Conservation (phyloP, 805 yeast species). For the Wickerhamiella alocasiicola region DNA sequence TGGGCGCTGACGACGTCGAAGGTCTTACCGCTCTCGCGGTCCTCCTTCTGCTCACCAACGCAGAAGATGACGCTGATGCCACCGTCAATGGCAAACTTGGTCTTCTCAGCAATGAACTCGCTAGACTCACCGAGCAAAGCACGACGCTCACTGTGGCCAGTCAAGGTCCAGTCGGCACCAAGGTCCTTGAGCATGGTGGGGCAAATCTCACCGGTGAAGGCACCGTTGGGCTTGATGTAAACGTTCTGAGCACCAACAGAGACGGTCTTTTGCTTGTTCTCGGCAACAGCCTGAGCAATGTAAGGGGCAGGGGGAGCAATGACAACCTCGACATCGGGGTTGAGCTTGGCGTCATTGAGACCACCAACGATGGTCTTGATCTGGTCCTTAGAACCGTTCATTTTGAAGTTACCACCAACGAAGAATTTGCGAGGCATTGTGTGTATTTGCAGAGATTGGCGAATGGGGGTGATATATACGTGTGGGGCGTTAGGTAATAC, state of each 20-base stretch:
- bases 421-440: constrained; percentile 77
- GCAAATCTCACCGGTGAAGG: constrained; percentile 94
- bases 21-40: constrained; percentile 81
- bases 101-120: constrained; percentile 84
- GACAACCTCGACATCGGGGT: constrained; percentile 78
- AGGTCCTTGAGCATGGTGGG: constrained; percentile 80
- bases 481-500: background rate
- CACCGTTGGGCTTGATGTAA: constrained; percentile 81
- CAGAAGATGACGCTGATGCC: constrained; percentile 89
- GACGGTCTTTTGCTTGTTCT: constrained; percentile 56
- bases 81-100: constrained; percentile 80
- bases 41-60: constrained; percentile 95
- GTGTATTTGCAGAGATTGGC: background rate
- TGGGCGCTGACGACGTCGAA: constrained; percentile 79
- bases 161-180: constrained; percentile 86
- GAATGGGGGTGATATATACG: background rate
- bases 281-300: constrained; percentile 60
- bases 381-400: constrained; percentile 88
- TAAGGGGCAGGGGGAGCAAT: constrained; percentile 94
- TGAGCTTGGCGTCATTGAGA: constrained; percentile 67
- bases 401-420: constrained; percentile 98
- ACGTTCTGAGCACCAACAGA: constrained; percentile 85
- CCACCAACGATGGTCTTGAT: constrained; percentile 71
- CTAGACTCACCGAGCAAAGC: constrained; percentile 81
- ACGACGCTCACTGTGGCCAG: constrained; percentile 99